Conservation (phyloP, 2,329 filamentous ascomycete genomes). For the Ophiognomonia clavigignenti-juglandacearum region DNA sequence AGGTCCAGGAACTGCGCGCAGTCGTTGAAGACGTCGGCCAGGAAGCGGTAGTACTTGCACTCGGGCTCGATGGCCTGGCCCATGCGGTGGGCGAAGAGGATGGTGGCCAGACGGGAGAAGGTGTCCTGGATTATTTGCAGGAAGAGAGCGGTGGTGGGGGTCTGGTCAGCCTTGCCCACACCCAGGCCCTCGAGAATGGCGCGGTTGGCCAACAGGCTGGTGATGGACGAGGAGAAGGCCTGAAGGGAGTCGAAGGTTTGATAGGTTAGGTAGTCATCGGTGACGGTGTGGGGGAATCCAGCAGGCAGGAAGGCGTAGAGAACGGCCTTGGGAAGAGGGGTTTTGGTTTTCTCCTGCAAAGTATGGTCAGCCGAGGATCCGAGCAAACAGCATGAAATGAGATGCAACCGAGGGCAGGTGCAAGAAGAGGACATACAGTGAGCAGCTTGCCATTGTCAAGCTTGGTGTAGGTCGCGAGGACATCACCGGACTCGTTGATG, state of each 20-base stretch:
- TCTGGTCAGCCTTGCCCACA: conserved; percentile 73
- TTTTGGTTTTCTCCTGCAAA: conserved; percentile 29
- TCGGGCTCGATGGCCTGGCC: conserved; percentile 83
- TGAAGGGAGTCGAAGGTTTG: conserved; percentile 71
- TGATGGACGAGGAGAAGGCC: conserved; percentile 79
- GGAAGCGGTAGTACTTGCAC: conserved; percentile 82
- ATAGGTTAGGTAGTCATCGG: conserved; percentile 75
- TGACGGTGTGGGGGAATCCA: conserved; percentile 85
- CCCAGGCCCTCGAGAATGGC: conserved; percentile 78
- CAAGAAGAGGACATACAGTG: conserved; percentile 19
- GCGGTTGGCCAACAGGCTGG: conserved; percentile 71
- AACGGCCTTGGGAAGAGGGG: conserved; percentile 32
- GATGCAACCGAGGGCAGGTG: background rate
- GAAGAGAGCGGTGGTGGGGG: conserved; percentile 75
- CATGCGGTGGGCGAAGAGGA: conserved; percentile 77
- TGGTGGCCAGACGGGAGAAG: conserved; percentile 76
- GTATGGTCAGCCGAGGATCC: background rate
- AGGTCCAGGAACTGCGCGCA: conserved; percentile 81
- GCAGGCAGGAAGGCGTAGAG: conserved; percentile 78
- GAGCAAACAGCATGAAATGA: background rate
- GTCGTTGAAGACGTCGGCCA: conserved; percentile 87
- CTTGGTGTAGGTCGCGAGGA: conserved; percentile 29
- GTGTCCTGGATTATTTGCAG: conserved; percentile 80
- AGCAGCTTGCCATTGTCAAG: conserved; percentile 20
- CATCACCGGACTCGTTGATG: conserved; percentile 32